phyloP scores from a whole-genome alignment of 805 yeast genomes.

The Saturnispora diversa region DNA sequence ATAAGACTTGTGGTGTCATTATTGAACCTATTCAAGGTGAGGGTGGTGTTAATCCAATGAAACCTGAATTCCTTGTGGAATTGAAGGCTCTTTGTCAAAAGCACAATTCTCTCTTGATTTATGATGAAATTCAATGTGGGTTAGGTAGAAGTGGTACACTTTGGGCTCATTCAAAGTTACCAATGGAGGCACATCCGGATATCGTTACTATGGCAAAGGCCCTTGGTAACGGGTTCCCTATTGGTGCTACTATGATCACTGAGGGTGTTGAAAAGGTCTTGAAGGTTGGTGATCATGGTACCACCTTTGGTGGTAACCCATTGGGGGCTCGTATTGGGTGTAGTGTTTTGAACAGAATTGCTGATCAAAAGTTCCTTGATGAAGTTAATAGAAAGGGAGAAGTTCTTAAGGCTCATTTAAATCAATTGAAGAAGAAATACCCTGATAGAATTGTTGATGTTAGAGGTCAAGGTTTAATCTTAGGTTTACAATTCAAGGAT shows the following conservation, averaged over 20 bases:
- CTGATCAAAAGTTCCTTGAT: slow-evolving; percentile 50
- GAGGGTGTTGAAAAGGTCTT: slow-evolving; percentile 66
- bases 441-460: slow-evolving; percentile 58
- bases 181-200: slow-evolving; percentile 85
- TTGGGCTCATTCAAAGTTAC: slow-evolving; percentile 83
- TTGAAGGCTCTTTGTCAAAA: slow-evolving; percentile 60
- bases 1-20: slow-evolving; percentile 80
- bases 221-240: slow-evolving; percentile 92
- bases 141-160: slow-evolving; percentile 84
- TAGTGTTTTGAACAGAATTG: slow-evolving; percentile 63
- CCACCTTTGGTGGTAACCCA: slow-evolving; percentile 97
- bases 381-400: slow-evolving; percentile 56
- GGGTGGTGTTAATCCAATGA: slow-evolving; percentile 80
- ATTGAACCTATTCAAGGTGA: slow-evolving; percentile 98
- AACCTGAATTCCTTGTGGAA: slow-evolving; percentile 53
- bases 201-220: slow-evolving; percentile 93
- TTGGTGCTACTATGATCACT: slow-evolving; percentile 86
- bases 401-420: slow-evolving; percentile 44
- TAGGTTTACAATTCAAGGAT: slow-evolving; percentile 70
- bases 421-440: slow-evolving; percentile 42
- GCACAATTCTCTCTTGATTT: slow-evolving; percentile 69
- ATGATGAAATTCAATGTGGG: slow-evolving; percentile 96
- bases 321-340: slow-evolving; percentile 75
- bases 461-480: slow-evolving; percentile 82
- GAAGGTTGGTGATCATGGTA: slow-evolving; percentile 93